These are phyloP conservation scores for Rhynchospora tenuis DNA, from an alignment of 176 grass and related monocot species.

Conservation along the genomic window DNA sequence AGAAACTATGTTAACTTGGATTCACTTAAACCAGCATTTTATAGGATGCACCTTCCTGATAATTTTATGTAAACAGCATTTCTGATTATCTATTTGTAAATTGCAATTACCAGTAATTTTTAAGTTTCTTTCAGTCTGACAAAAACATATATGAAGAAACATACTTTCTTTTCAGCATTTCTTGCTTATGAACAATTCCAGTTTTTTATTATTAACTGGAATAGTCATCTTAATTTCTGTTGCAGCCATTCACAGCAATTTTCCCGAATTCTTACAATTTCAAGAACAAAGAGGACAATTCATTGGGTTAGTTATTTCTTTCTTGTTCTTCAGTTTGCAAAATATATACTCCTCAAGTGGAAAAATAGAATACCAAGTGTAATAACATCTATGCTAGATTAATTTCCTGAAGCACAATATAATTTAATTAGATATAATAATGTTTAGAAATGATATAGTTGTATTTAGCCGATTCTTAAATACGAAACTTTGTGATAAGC, in stretches of 20 bases:
- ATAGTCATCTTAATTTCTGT: not conserved
- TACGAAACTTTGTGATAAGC: conserved; percentile 11
- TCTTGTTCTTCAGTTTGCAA: not conserved
- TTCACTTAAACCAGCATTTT: no score
- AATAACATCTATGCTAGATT: not conserved
- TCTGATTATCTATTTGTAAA: no score
- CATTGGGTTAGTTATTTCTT: conserved; percentile 50
- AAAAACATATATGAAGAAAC: not conserved
- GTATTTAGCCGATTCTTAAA: not conserved
- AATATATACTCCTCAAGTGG: not conserved
- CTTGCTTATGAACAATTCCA: not conserved
- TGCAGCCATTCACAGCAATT: conserved; percentile 69
- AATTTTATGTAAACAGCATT: no score
- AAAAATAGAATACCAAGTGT: not conserved
- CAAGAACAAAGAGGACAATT: conserved; percentile 45
- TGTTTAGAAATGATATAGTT: not conserved
- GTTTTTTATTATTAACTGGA: not conserved
- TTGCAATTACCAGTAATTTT: no score
- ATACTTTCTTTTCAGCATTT: not conserved
- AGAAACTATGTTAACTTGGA: no score
- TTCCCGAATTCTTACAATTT: conserved; percentile 57
- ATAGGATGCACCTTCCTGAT: no score
- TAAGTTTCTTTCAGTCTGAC: not conserved
- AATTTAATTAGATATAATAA: no score
- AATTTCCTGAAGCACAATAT: no score